These are phyloP conservation scores for Cytospora mali DNA, from an alignment of 2,329 filamentous ascomycete genomes.

Conservation along the genomic window DNA sequence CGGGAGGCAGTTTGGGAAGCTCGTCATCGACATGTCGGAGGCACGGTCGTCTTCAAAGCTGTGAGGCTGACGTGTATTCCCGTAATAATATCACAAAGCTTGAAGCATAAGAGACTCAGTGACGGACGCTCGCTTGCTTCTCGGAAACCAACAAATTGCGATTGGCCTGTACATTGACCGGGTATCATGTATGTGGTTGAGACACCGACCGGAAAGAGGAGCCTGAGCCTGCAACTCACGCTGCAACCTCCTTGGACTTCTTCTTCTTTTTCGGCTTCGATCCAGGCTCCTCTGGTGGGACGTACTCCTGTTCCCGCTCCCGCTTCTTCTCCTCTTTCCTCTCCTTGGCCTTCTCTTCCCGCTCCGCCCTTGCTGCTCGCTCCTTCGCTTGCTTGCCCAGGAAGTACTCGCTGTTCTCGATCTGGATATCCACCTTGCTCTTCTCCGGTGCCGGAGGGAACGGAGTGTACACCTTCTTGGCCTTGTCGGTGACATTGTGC, in stretches of 20 bases:
- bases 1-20: slow-evolving; percentile 86
- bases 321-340: slow-evolving; percentile 88
- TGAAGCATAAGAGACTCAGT: background rate
- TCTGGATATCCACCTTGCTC: slow-evolving; percentile 98
- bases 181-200: slow-evolving; percentile 25
- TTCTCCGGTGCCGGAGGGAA: slow-evolving; percentile 97
- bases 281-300: slow-evolving; percentile 78
- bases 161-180: slow-evolving; percentile 26
- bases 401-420: slow-evolving; percentile 98
- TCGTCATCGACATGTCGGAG: slow-evolving; percentile 72
- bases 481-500: slow-evolving; percentile 86
- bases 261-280: slow-evolving; percentile 67
- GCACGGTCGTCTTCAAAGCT: slow-evolving; percentile 32
- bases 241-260: slow-evolving; percentile 50
- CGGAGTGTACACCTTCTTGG: slow-evolving; percentile 92
- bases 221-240: slow-evolving; percentile 4
- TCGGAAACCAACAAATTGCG: slow-evolving; percentile 15
- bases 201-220: background rate
- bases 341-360: slow-evolving; percentile 80
- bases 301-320: slow-evolving; percentile 82
- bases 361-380: slow-evolving; percentile 74
- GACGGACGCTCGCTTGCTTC: slow-evolving; percentile 1
- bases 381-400: slow-evolving; percentile 91
- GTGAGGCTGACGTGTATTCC: slow-evolving; percentile 18
- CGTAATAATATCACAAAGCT: background rate